Evolutionary conservation across 371 early-diverging fungal species (phyloP), one percentile per base, ranked within the genome.

Genomic region (Apophysomyces variabilis): DNA sequence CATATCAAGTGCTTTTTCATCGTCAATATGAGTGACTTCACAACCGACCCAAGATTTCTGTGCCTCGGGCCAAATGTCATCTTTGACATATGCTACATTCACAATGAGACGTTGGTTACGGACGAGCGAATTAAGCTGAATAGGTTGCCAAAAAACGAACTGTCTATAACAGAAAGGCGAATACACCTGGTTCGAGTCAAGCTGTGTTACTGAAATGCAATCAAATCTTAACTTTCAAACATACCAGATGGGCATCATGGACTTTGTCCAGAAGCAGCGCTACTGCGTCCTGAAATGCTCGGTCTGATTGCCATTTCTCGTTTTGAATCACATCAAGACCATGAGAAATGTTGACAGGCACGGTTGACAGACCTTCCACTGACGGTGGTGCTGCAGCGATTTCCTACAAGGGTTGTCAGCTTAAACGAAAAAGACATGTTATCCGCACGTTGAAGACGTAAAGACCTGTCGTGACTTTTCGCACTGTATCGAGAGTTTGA

Each of bases 121-220:
- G 13, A 83, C 66, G 9, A 83, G 57, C 5, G 83, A 70, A 45
- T 83, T 83, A 12, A 83, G 69, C 64, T 83, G 83, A 59, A 83
- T 83, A 3, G 83, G 80, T 47, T 83, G 83, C 83, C 83, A 83
- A 16, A 83, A 83, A 14, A 83, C 68, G 39, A 83, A 83, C 59
- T 83, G 83, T 32, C 83, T 78, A 43, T 83, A 83, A 45, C 83
- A 83, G 45, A 74, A 80, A 11, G 83, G 83, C 5, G 78, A 73
- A 59, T 83, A 83, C 35, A 76, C 77, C 82, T 82, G 68, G 12
- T 26, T 16, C 38, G 57, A 45, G 21, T 39, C 18, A 58, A 39
- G 26, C 43, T 32, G 36, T 36, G 58, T 50, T 39, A 35, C 35
- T 16, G 50, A 5, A 36, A 64, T 26, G 59, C 59, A 39, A 60